Evolutionary conservation across 345 rosid genomes (phyloP).

Genomic region (Orychophragmus violaceus): DNA sequence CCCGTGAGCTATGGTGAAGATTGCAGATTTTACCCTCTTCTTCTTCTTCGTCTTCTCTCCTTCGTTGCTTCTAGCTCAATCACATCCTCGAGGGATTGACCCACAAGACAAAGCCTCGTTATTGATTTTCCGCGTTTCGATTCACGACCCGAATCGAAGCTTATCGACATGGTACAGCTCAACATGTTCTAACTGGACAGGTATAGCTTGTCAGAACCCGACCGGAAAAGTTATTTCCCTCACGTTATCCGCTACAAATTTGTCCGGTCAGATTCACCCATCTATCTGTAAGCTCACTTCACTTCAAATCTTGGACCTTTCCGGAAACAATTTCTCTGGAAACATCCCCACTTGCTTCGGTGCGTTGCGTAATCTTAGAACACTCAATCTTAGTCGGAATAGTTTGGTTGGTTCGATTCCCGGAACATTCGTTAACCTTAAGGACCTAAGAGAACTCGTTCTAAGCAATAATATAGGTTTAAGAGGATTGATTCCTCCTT

Average conservation of each 20-base stretch:
- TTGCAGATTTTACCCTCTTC: background rate
- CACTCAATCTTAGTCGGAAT: slow-evolving; percentile 67
- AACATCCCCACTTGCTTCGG: slow-evolving; percentile 62
- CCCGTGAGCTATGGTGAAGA: background rate
- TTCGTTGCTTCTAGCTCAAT: slow-evolving; percentile 26
- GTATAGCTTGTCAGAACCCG: slow-evolving; percentile 50
- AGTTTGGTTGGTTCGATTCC: slow-evolving; percentile 56
- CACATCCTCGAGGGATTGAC: slow-evolving; percentile 36
- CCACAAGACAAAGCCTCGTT: slow-evolving; percentile 56
- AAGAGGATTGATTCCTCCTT: slow-evolving; percentile 52
- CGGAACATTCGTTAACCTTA: slow-evolving; percentile 37
- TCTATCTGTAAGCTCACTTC: slow-evolving; percentile 51
- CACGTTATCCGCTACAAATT: slow-evolving; percentile 44
- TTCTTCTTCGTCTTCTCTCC: slow-evolving; percentile 27
- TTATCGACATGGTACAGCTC: slow-evolving; percentile 63
- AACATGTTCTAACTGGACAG: slow-evolving; percentile 71
- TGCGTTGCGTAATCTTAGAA: slow-evolving; percentile 43
- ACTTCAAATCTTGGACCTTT: slow-evolving; percentile 49
- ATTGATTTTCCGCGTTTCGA: slow-evolving; percentile 41
- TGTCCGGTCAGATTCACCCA: slow-evolving; percentile 61
- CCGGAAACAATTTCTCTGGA: slow-evolving; percentile 53
- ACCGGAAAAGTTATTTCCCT: slow-evolving; percentile 57
- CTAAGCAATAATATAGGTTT: slow-evolving; percentile 52
- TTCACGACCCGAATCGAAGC: slow-evolving; percentile 52
- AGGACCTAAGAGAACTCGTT: slow-evolving; percentile 49